phyloP scores from a whole-genome alignment of 441 rosid species.

The Erysimum cheiri region DNA sequence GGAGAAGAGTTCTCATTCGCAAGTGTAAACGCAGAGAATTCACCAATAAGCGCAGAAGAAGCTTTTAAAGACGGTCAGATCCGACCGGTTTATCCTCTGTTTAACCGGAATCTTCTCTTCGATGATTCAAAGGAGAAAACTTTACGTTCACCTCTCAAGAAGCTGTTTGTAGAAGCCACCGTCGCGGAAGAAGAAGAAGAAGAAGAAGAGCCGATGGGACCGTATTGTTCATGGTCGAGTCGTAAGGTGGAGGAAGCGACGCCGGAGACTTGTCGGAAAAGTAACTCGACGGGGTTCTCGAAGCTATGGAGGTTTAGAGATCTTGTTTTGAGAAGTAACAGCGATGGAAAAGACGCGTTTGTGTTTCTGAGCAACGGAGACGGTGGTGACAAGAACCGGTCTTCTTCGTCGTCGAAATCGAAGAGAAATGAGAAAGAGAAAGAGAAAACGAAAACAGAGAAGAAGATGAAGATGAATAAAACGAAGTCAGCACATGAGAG shows the following conservation, averaged over 20 bases:
- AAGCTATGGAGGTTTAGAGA: conserved; percentile 78
- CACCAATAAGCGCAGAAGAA: conserved; percentile 75
- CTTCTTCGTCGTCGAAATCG: background rate
- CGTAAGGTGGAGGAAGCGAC: conserved; percentile 48
- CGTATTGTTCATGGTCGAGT: conserved; percentile 68
- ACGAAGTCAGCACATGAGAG: conserved; percentile 61
- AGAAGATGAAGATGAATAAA: conserved; percentile 32
- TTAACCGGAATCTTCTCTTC: conserved; percentile 57
- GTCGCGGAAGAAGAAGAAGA: conserved; percentile 10
- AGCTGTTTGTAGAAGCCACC: conserved; percentile 53
- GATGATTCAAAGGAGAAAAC: conserved; percentile 19
- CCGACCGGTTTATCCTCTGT: conserved; percentile 73
- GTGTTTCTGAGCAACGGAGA: conserved; percentile 49
- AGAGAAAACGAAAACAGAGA: background rate
- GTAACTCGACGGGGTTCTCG: conserved; percentile 86
- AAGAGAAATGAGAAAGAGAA: conserved; percentile 23
- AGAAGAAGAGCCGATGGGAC: conserved; percentile 53
- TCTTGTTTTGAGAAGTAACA: conserved; percentile 59
- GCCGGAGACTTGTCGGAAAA: conserved; percentile 67
- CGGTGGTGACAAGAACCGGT: background rate
- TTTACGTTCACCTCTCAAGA: conserved; percentile 58
- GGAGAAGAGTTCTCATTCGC: conserved; percentile 79
- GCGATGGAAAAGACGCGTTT: conserved; percentile 81
- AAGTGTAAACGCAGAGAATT: conserved; percentile 50
- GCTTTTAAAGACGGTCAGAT: conserved; percentile 75